These are phyloP conservation scores for Candida quercuum DNA, from an alignment of 805 yeast genomes.

Conservation along the genomic window DNA sequence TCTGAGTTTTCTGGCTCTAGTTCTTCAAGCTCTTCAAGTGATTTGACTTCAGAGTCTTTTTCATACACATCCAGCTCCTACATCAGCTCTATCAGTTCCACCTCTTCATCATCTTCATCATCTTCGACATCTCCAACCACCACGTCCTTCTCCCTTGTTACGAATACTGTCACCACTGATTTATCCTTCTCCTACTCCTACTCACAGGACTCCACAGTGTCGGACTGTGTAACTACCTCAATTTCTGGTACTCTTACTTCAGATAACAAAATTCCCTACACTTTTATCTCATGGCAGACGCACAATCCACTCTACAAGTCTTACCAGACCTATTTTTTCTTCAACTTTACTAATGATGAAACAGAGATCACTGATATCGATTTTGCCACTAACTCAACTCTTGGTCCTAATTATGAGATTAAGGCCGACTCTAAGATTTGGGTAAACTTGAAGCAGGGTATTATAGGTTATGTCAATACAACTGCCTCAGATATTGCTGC, in stretches of 20 bases:
- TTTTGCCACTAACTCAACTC: constrained; percentile 6
- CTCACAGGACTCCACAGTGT: constrained; percentile 5
- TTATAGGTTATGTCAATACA: constrained; percentile 3
- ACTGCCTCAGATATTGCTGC: background rate
- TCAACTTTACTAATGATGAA: constrained; percentile 15
- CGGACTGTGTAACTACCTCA: constrained; percentile 8
- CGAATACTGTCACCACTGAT: constrained; percentile 13
- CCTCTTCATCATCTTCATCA: constrained; percentile 1
- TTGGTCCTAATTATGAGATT: background rate
- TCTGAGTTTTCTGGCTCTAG: constrained; percentile 11
- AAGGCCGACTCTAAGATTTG: constrained; percentile 7
- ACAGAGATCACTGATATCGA: constrained; percentile 14
- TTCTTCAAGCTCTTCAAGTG: constrained; percentile 5
- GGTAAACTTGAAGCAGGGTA: constrained; percentile 17
- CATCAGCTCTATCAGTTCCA: constrained; percentile 3
- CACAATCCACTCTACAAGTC: background rate
- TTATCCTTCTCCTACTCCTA: constrained; percentile 1
- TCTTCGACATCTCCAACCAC: constrained; percentile 5
- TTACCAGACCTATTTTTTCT: constrained; percentile 7
- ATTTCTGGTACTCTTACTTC: constrained; percentile 1
- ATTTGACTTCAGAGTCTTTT: too few species aligned
- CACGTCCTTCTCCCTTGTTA: constrained; percentile 2
- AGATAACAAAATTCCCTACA: constrained; percentile 4
- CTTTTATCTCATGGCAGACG: background rate
- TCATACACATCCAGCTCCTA: constrained; percentile 9